A percentile compares a stretch with the other conserved stretches of the same genome.
Evolutionary conservation across 163 green algal genomes (phyloP).

Genomic region (Coccomyxa subellipsoidea): DNA sequence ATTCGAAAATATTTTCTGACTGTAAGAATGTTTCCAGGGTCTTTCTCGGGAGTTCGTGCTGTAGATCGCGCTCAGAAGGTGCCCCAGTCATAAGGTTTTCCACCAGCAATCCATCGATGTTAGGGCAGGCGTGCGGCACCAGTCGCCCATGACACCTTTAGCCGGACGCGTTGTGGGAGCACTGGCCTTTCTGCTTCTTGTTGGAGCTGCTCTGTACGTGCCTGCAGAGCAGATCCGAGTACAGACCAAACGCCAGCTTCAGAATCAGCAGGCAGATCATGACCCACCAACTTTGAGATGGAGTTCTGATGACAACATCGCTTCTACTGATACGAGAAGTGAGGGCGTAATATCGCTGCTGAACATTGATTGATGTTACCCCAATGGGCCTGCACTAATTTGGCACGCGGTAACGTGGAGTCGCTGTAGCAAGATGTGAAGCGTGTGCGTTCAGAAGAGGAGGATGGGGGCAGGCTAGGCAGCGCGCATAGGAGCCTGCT

Average conservation of each 20-base stretch:
- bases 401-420: no score
- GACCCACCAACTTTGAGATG: not conserved
- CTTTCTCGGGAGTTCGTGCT: no score
- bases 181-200: not conserved
- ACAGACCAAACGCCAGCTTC: not conserved
- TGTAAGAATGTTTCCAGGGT: no score
- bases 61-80: no score
- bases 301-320: not conserved
- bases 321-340: not conserved
- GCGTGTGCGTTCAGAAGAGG: not conserved
- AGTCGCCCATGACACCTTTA: not conserved
- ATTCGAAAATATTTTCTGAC: no score
- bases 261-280: not conserved
- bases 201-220: not conserved
- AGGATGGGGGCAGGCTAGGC: not conserved
- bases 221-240: not conserved
- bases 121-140: no score
- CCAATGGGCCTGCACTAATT: no score
- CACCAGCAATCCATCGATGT: no score
- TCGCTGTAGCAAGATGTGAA: not conserved
- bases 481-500: not conserved
- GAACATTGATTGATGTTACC: no score
- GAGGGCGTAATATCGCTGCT: not conserved
- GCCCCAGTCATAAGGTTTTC: no score
- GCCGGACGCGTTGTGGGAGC: not conserved